Conservation (phyloP, 176 grass and related monocot genomes). For the barley (Hordeum vulgare) region DNA sequence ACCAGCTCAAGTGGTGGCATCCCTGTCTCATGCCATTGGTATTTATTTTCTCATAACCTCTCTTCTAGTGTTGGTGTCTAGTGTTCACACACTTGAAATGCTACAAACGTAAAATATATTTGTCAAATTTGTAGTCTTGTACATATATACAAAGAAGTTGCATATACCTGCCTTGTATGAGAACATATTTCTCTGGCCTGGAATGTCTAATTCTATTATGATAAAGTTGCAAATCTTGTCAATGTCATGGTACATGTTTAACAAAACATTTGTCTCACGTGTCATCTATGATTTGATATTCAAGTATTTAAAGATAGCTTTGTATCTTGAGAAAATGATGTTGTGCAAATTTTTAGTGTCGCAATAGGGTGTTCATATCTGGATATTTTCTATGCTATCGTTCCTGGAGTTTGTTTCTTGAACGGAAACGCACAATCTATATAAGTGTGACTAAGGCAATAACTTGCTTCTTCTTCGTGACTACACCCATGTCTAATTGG, state of each 20-base stretch:
- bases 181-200: neutral
- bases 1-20: slow-evolving; percentile 58
- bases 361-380: neutral
- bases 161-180: neutral
- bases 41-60: slow-evolving; percentile 13
- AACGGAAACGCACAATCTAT: neutral
- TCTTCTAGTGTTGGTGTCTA: neutral
- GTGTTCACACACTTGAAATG: neutral
- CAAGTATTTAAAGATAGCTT: neutral
- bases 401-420: neutral
- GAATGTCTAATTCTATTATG: neutral
- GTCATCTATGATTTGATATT: neutral
- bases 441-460: neutral
- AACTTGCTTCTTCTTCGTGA: neutral
- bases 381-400: neutral
- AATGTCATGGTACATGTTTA: neutral
- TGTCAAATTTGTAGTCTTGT: neutral
- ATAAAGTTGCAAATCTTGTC: neutral
- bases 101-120: neutral
- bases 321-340: neutral
- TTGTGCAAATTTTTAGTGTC: neutral
- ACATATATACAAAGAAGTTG: neutral
- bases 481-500: neutral
- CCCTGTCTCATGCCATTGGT: slow-evolving; percentile 83
- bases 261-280: neutral